A percentile compares a stretch with the other conserved stretches of the same genome.
phyloP scores from a whole-genome alignment of 495 filamentous ascomycete species.

The Hypoxylon subgilvum region DNA sequence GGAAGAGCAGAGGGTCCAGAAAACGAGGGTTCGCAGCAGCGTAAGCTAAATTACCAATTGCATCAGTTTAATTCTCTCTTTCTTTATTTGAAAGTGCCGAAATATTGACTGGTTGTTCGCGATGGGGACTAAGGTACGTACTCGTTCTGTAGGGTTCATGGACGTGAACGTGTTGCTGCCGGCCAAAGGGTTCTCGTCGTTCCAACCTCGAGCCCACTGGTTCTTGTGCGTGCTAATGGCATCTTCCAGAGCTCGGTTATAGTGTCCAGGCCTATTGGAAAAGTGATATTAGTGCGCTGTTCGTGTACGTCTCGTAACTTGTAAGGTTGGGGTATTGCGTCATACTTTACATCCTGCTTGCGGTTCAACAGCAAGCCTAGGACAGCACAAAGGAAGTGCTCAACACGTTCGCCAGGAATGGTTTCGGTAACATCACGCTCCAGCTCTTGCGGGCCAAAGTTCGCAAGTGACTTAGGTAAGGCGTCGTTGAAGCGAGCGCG shows the following conservation, averaged over 20 bases:
- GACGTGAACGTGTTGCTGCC: slow-evolving; percentile 77
- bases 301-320: background rate
- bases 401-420: slow-evolving; percentile 80
- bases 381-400: slow-evolving; percentile 86
- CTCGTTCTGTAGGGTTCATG: slow-evolving; percentile 79
- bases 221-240: slow-evolving; percentile 81
- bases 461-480: slow-evolving; percentile 82
- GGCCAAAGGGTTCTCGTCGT: slow-evolving; percentile 80
- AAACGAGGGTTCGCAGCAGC: slow-evolving; percentile 77
- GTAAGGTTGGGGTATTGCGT: slow-evolving; percentile 40
- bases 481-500: slow-evolving; percentile 88
- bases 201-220: slow-evolving; percentile 91
- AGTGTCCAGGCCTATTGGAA: slow-evolving; percentile 73
- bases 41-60: slow-evolving; percentile 63
- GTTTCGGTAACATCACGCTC: slow-evolving; percentile 81
- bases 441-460: slow-evolving; percentile 93
- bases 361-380: slow-evolving; percentile 87
- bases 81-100: background rate
- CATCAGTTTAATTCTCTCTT: slow-evolving; percentile 17
- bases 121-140: too few relatives aligned
- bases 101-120: background rate
- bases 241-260: slow-evolving; percentile 91
- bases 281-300: slow-evolving; percentile 12
- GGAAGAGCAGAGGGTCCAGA: slow-evolving; percentile 91
- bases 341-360: slow-evolving; percentile 98